A percentile compares a stretch with the other conserved stretches of the same genome.
These are phyloP conservation scores for Plasmodium gaboni DNA, from an alignment of 169 alveolate species.

Conservation along the genomic window DNA sequence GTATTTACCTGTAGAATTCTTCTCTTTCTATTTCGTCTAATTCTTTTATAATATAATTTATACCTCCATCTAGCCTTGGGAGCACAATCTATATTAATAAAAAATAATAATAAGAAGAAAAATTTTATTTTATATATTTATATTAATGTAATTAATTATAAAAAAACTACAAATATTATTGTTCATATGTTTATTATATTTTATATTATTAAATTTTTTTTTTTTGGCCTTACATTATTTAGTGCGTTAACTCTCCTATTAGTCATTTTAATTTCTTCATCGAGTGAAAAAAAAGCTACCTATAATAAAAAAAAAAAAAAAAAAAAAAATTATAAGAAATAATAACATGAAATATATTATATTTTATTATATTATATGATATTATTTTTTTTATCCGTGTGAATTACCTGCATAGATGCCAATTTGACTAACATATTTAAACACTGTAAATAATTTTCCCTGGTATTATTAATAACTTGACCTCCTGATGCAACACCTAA, in stretches of 20 bases:
- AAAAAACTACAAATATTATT: neutral
- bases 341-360: too few species aligned
- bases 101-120: neutral
- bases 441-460: slow-evolving; percentile 85
- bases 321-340: neutral
- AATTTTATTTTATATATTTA: too few species aligned
- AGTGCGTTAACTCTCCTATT: slow-evolving; percentile 97
- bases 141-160: neutral
- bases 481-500: slow-evolving; percentile 90
- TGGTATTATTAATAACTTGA: slow-evolving; percentile 88
- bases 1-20: slow-evolving; percentile 88
- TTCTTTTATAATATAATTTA: slow-evolving; percentile 94
- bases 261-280: slow-evolving; percentile 96
- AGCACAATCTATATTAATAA: slow-evolving; percentile 86
- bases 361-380: too few species aligned
- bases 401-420: slow-evolving; percentile 94
- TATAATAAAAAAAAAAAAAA: neutral
- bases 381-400: slow-evolving; percentile 10
- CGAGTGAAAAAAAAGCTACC: slow-evolving; percentile 94
- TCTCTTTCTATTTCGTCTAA: slow-evolving; percentile 96
- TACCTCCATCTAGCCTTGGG: slow-evolving; percentile 92
- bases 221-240: slow-evolving; percentile 83
- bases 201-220: neutral
- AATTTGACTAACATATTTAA: slow-evolving; percentile 90
- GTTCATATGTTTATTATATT: neutral